Percentiles rank a stretch among this genome's conserved stretches.
Conservation (phyloP, 441 rosid species). For the Manihot esculenta region DNA sequence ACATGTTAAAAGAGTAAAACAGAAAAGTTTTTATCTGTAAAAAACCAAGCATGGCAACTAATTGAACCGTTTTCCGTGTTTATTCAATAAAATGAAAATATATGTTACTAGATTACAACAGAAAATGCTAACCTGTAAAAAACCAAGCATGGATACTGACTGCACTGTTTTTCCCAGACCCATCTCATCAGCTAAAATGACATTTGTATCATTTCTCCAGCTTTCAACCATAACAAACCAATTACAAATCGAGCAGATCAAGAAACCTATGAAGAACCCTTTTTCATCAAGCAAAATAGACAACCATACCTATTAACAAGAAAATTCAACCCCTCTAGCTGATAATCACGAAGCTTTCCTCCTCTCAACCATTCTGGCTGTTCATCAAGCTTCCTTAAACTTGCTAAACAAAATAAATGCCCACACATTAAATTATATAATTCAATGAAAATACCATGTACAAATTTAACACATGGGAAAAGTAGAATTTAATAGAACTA, state of each 20-base stretch:
- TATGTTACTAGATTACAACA: conserved; percentile 8
- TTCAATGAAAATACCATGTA: not conserved
- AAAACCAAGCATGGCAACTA: conserved; percentile 99
- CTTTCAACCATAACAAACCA: conserved; percentile 37
- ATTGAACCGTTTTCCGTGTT: conserved; percentile 92
- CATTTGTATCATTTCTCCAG: conserved; percentile 99
- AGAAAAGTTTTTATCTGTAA: conserved; percentile 63
- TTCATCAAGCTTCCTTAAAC: conserved; percentile 95
- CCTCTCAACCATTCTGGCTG: conserved; percentile 98
- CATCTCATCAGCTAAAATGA: conserved; percentile 99
- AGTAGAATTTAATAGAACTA: not conserved
- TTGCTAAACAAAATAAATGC: conserved; percentile 43
- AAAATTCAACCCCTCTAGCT: conserved; percentile 96
- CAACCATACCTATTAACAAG: conserved; percentile 92
- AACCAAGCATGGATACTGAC: conserved; percentile 99
- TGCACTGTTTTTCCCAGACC: conserved; percentile 99
- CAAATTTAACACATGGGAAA: not conserved
- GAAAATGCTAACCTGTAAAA: conserved; percentile 69
- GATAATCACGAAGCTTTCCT: conserved; percentile 99
- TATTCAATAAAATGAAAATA: not conserved
- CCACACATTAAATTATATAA: not conserved
- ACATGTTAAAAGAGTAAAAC: conserved; percentile 13
- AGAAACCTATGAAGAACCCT: not conserved
- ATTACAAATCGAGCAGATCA: conserved; percentile 17
- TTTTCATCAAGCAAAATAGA: conserved; percentile 16